Evolutionary conservation across 306 rosid species (phyloP), one percentile per base, ranked within the genome.

Genomic region (Quercus parvula): DNA sequence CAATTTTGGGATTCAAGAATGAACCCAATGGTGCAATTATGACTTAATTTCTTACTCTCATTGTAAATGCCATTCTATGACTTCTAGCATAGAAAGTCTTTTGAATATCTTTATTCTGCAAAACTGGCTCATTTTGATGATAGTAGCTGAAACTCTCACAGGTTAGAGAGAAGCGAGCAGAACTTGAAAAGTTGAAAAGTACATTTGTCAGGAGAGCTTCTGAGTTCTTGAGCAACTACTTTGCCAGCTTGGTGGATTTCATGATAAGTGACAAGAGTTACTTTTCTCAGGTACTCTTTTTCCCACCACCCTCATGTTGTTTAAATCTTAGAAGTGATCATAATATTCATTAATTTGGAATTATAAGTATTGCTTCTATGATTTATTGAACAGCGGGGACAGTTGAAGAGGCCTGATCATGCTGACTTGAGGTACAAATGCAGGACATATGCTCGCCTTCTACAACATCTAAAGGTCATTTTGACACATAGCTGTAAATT

Each of bases 391-490:
- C 86, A 95, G 99, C 85, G 96, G 62, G 99, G 99, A 81, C 98
- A 93, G 82, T 86, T 95, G 84, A 95, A 95, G 88, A 91, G 97
- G 91, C 99, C 98, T 5, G 99, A 95, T 88, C 99, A 91, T 86
- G 91, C 98, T 89, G 98, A 91, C 80, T 80, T 93, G 84, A 91
- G 98, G 86, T 89, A 81, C 87, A 95, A 89, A 88, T 95, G 98
- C 88, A 86, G 94, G 92, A 91, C 94, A 72, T 92, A 95, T 77
- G 98, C 98, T 57, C 92, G 96, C 78, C 93, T 95, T 84, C 73
- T 95, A 84, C 97, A 89, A 80, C 93, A 93, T 82, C 84, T 95
- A 83, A 95, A 95, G 98, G 99, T 94, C 54, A 71, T 73, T 27
- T 71, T 56, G 68, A 77, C 55, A 80, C 63, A 61, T 56, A 73